Evolutionary conservation across 2,329 filamentous ascomycete genomes (phyloP).

Genomic region (Pestalotiopsis fici): DNA sequence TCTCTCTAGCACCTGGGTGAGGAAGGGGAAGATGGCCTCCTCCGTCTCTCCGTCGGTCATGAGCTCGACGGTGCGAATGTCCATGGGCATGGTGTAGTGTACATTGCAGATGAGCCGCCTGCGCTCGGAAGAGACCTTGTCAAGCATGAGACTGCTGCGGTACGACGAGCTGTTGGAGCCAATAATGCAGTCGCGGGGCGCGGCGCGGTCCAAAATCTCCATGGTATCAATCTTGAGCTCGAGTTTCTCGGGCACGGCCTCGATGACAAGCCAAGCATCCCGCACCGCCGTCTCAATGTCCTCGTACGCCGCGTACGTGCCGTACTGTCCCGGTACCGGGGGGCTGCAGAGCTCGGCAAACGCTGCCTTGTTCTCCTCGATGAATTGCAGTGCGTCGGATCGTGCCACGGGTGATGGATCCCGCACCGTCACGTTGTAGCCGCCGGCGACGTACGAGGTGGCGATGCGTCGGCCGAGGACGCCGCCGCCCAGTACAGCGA

Average conservation of each 20-base stretch:
- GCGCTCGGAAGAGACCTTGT: slow-evolving; percentile 35
- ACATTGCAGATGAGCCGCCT: slow-evolving; percentile 45
- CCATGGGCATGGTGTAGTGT: slow-evolving; percentile 50
- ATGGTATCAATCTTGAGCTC: slow-evolving; percentile 49
- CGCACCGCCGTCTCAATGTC: slow-evolving; percentile 39
- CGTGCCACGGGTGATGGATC: not conserved
- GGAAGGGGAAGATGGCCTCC: slow-evolving; percentile 42
- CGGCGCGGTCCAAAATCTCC: slow-evolving; percentile 42
- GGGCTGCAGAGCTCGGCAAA: not conserved
- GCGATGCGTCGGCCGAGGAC: slow-evolving; percentile 8
- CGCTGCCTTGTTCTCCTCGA: slow-evolving; percentile 1
- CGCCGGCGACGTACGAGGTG: not conserved
- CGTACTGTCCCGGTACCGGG: slow-evolving; percentile 22
- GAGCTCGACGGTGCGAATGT: slow-evolving; percentile 49
- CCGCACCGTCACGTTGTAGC: slow-evolving; percentile 6
- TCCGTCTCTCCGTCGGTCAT: slow-evolving; percentile 52
- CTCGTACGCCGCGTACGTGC: slow-evolving; percentile 26
- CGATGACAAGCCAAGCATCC: slow-evolving; percentile 54
- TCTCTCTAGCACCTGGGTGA: slow-evolving; percentile 39
- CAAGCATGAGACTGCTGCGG: slow-evolving; percentile 50
- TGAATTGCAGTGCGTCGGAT: not conserved
- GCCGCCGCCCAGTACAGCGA: slow-evolving; percentile 7
- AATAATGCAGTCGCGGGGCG: slow-evolving; percentile 47
- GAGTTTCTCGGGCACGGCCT: slow-evolving; percentile 52
- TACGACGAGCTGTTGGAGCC: slow-evolving; percentile 54